Base-by-base conservation (phyloP, 2,329 filamentous ascomycete species). In the Thielaviopsis cerberus region DNA sequence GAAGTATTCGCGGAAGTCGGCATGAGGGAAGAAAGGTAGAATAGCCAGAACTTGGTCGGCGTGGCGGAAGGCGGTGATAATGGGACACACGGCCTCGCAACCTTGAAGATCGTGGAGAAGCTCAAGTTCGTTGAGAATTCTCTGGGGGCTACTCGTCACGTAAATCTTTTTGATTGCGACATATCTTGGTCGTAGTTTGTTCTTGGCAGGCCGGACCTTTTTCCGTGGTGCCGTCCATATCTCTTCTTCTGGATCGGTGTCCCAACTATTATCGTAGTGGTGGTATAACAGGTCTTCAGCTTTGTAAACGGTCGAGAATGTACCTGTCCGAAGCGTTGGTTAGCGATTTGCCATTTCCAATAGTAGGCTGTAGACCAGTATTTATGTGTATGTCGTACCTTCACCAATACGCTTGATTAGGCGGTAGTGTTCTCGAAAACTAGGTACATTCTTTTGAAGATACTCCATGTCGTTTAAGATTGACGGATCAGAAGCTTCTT, bases 131-230 rank as follows among this genome's bases (percentile, higher is more conserved):
- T 98, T 98, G 67, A 94, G 81, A 64, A 98, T 97, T 52, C 92
- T 86, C 26, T 83, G 78, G 0, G 92, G 92, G 64, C 89, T 96
- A 62, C 90, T 96, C 0, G 94, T 98, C 63, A 97, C 92, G 69
- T 98, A 98, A 64, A 98, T 98, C 74, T 98, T 98, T 74, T 98
- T 98, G 70, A 98, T 87, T 22, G 94, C 92, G 62, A 98, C 94
- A 66, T 85, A 97, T 67, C 85, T 87, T 24, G 85, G 75, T 23
- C 62, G 61, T 3, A 59, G 63, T 23, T 53, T 51, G n/a, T 10
- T n/a, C 15, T 15, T 66, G 65, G 30, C 68, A 68, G 22, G 62
- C 8, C 64, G 53, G 65, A 70, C 64, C 69, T 75, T 66, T 67
- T 81, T 85, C 11, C 81, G 67, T 0, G 82, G 80, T n/a, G 81